Percentiles rank a stretch among this genome's conserved stretches.
These are phyloP conservation scores for Gracilariopsis chorda DNA, from an alignment of 23 red algal genomes.

Conservation along the genomic window DNA sequence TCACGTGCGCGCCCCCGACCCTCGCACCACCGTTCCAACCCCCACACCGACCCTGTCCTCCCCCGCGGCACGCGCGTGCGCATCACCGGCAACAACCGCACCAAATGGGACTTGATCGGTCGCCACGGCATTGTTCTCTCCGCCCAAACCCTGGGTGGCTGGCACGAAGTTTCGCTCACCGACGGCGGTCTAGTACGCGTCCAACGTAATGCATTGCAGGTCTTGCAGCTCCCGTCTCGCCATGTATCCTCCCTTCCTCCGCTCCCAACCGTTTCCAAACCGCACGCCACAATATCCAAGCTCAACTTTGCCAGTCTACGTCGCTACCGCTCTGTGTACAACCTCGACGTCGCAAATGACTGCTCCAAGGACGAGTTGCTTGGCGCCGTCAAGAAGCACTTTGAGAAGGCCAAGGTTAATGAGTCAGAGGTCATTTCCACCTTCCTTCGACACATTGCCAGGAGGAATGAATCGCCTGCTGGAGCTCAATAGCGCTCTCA, in stretches of 20 bases:
- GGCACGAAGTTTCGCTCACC: constrained; percentile 83
- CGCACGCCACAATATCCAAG: constrained; percentile 33
- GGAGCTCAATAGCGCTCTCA: background rate
- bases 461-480: background rate
- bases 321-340: constrained; percentile 69
- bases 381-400: constrained; percentile 79
- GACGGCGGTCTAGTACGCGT: constrained; percentile 72
- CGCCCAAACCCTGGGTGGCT: constrained; percentile 81
- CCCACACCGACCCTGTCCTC: constrained; percentile 64
- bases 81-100: constrained; percentile 94
- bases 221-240: constrained; percentile 37
- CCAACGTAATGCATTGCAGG: constrained; percentile 85
- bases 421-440: constrained; percentile 70
- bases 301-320: constrained; percentile 66
- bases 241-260: background rate
- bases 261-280: constrained; percentile 7
- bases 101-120: constrained; percentile 81
- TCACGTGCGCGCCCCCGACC: constrained; percentile 19
- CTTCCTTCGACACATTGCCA: constrained; percentile 63
- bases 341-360: constrained; percentile 68
- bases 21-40: constrained; percentile 23
- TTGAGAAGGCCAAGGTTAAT: constrained; percentile 69
- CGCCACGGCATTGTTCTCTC: constrained; percentile 56
- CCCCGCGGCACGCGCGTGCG: constrained; percentile 73
- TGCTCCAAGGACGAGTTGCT: constrained; percentile 77